phyloP scores from a whole-genome alignment of 2,329 filamentous ascomycete species.

The Penicillium concentricum region DNA sequence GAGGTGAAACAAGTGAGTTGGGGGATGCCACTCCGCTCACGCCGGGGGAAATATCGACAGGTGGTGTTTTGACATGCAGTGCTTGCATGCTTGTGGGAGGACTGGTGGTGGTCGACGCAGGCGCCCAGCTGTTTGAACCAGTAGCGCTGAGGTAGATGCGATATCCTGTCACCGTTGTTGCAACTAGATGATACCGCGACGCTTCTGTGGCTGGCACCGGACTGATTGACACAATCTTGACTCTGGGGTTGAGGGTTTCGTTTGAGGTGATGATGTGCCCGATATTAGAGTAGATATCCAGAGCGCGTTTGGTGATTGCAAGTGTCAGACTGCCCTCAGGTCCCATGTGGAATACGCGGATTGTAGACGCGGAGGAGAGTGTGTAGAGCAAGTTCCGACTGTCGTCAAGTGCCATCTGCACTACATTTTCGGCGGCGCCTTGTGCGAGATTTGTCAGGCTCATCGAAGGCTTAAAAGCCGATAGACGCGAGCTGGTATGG shows the following conservation, averaged over 20 bases:
- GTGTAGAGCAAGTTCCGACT: conserved; percentile 86
- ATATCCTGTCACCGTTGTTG: conserved; percentile 85
- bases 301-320: conserved; percentile 56
- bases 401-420: conserved; percentile 84
- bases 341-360: conserved; percentile 87
- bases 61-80: conserved; percentile 94
- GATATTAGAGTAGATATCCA: conserved; percentile 65
- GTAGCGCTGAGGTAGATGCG: conserved; percentile 91
- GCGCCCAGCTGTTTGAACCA: conserved; percentile 59
- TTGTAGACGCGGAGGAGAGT: conserved; percentile 81
- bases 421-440: conserved; percentile 60
- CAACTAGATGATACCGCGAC: conserved; percentile 81
- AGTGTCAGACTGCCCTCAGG: conserved; percentile 52
- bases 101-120: conserved; percentile 59
- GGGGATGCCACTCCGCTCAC: conserved; percentile 3
- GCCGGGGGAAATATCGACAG: conserved; percentile 44
- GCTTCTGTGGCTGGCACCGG: conserved; percentile 82
- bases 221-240: conserved; percentile 79
- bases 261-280: conserved; percentile 76
- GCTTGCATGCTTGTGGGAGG: conserved; percentile 95
- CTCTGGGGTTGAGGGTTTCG: conserved; percentile 68
- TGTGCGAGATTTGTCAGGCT: conserved; percentile 39
- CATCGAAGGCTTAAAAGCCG: conserved; percentile 50
- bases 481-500: conserved; percentile 74
- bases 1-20: conserved; percentile 28